Conservation (phyloP, 257 asterid genomes). For the Solanum etuberosum region DNA sequence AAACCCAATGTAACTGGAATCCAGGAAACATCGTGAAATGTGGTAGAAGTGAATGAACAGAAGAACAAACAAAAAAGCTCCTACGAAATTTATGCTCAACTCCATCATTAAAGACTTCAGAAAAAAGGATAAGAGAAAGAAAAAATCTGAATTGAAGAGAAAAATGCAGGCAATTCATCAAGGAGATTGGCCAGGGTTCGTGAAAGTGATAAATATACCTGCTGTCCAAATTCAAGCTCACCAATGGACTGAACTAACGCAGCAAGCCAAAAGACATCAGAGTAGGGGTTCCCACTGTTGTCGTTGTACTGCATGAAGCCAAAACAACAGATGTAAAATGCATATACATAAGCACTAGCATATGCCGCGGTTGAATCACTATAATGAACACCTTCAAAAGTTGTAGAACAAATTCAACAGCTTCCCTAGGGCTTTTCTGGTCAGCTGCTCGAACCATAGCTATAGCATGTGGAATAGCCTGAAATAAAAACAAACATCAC, state of each 20-base stretch:
- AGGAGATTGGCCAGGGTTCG: background rate
- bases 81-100: background rate
- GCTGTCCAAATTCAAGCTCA: constrained; percentile 91
- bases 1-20: background rate
- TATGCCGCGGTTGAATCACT: background rate
- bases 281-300: constrained; percentile 82
- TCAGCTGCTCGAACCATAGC: constrained; percentile 84
- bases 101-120: background rate
- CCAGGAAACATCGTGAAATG: background rate
- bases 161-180: background rate
- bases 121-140: background rate
- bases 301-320: constrained; percentile 65
- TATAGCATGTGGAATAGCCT: constrained; percentile 95
- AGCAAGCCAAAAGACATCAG: constrained; percentile 96
- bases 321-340: background rate
- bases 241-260: constrained; percentile 87
- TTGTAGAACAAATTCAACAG: constrained; percentile 93
- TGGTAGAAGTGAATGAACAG: background rate
- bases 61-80: background rate
- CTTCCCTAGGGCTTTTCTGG: constrained; percentile 94
- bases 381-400: constrained; percentile 72
- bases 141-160: background rate
- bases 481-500: constrained; percentile 1
- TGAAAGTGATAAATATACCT: constrained; percentile 31
- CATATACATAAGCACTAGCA: background rate